phyloP scores from a whole-genome alignment of 495 filamentous ascomycete species.

The Tuber indicum region DNA sequence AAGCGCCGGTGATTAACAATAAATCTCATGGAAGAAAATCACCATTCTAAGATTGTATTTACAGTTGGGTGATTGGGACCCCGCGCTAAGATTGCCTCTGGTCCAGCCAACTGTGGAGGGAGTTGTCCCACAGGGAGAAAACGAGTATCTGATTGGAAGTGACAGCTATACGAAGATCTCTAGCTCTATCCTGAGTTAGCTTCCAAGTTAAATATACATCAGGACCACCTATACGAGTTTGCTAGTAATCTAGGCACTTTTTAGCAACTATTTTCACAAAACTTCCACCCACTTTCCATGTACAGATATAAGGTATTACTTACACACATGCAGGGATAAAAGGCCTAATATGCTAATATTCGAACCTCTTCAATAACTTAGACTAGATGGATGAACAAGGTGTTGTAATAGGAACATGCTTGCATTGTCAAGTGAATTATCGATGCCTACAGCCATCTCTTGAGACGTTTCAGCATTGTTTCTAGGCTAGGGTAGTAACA shows the following conservation, averaged over 20 bases:
- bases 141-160: background rate
- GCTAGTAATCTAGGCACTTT: background rate
- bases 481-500: background rate
- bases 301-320: no score
- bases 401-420: background rate
- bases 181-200: constrained; percentile 7
- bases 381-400: constrained; percentile 17
- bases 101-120: background rate
- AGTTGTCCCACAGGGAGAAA: background rate
- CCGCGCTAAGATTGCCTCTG: background rate
- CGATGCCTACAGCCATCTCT: no score
- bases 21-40: no score
- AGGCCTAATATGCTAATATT: no score
- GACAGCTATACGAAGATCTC: constrained; percentile 1
- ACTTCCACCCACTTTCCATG: no score
- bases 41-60: constrained; percentile 7
- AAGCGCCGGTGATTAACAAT: no score
- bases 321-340: no score
- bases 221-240: background rate
- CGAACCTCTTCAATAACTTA: background rate
- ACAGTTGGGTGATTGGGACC: constrained; percentile 12
- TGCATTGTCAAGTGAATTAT: background rate
- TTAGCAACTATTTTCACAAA: constrained; percentile 18
- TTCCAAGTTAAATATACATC: background rate
- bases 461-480: no score